Base-by-base conservation (phyloP, 352 stramenopile species). In the Phytophthora hybrid region DNA sequence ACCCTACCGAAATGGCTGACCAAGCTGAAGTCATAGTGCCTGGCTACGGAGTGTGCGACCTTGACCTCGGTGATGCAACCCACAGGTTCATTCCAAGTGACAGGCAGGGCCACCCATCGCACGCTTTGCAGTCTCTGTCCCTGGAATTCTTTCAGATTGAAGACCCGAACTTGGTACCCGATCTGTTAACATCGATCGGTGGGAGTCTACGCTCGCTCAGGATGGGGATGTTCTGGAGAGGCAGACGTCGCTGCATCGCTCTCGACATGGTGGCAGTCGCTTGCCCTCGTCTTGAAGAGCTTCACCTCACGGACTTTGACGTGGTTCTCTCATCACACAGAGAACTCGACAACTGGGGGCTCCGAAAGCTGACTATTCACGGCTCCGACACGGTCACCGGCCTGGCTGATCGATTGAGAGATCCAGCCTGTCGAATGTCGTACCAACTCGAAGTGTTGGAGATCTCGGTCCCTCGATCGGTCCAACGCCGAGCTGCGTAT, bases 111-210 rank as follows among this genome's bases (percentile, higher is more conserved):
- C 37, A 46, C 14, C 37, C 18, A 5, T 46, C 37, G 0, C 37
- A n/a, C 4, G 37, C 1, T 13, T 51, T 51, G 44, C 44, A 51
- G 8, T 51, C 16, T 21, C 59, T 73, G n/a, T 19, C 34, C 3
- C 51, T 73, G 26, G 49, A 68, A 1, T 73, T 68, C 26, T 68
- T 68, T 37, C 49, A 69, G 23, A 41, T 73, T 51, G 66, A 73
- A 32, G 49, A 58, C 39, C 18, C 41, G 5, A 23, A 23, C 3
- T 59, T 71, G 14, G 14, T 67, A 2, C 37, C 51, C 4, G 46
- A 16, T 8, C 29, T 67, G n/a, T 16, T 73, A 14, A 29, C n/a
- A 1, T 52, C 47, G 19, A 68, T 73, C 10, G 49, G 66, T 10
- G 32, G 46, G n/a, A 73, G 59, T 11, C 16, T 69, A 3, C 26